Evolutionary conservation across 2,329 filamentous ascomycete species (phyloP).

Genomic region (Ophiostoma novo-ulmi): DNA sequence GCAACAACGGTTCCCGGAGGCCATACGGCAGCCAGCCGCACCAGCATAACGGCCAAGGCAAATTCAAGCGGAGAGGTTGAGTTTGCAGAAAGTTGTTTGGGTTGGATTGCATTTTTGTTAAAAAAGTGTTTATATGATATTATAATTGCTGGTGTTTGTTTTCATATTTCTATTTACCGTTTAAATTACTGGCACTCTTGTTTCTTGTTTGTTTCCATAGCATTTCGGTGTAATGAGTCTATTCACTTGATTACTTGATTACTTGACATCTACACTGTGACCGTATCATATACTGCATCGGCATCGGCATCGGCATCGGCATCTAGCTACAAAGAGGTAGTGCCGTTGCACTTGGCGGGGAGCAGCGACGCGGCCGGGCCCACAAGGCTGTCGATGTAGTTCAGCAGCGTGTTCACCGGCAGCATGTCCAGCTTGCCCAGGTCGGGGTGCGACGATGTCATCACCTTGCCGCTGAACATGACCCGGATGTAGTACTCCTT

Average conservation of each 20-base stretch:
- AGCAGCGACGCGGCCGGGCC: constrained; percentile 45
- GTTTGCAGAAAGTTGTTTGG: not conserved
- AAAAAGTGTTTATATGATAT: not conserved
- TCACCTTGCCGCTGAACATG: constrained; percentile 62
- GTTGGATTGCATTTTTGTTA: not conserved
- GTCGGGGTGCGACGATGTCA: constrained; percentile 62
- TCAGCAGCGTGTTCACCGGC: constrained; percentile 57
- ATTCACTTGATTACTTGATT: not conserved
- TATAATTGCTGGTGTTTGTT: not conserved
- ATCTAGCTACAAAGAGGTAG: constrained; percentile 16
- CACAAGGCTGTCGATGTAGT: constrained; percentile 66
- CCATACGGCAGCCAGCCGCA: constrained; percentile 74
- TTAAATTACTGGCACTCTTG: not conserved
- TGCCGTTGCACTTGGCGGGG: constrained; percentile 28
- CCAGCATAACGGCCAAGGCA: constrained; percentile 39
- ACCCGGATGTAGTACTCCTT: constrained; percentile 55
- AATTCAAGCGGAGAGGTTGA: constrained; percentile 23
- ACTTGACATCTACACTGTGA: too few species aligned
- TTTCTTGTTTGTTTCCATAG: not conserved
- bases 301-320: not conserved
- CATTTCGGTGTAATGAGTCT: constrained; percentile 1
- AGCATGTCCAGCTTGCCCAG: constrained; percentile 69
- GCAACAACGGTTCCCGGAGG: constrained; percentile 40
- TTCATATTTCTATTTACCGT: not conserved
- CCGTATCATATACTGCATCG: not conserved